Conservation (phyloP, 129 eudicot species). For the Tagetes erecta region DNA sequence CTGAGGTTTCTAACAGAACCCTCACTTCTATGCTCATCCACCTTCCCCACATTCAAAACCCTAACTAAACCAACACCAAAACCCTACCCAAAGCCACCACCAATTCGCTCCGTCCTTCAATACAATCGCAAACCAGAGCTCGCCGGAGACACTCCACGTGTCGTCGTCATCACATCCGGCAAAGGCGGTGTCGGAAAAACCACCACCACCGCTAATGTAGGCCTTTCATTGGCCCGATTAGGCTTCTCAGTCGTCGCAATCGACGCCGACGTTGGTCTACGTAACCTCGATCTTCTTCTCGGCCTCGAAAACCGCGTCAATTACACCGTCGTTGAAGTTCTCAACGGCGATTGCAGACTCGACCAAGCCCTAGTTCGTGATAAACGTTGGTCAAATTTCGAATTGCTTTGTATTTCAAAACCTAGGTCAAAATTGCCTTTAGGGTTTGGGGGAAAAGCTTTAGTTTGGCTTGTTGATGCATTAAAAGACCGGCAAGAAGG, state of each 20-base stretch:
- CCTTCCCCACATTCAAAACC: constrained; percentile 31
- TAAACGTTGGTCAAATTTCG: constrained; percentile 87
- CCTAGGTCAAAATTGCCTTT: constrained; percentile 90
- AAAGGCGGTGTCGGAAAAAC: constrained; percentile 89
- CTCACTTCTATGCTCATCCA: constrained; percentile 35
- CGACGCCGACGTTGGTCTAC: constrained; percentile 94
- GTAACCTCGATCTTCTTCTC: constrained; percentile 88
- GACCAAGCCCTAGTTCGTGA: constrained; percentile 94
- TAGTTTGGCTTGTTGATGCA: constrained; percentile 94
- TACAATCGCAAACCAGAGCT: constrained; percentile 95
- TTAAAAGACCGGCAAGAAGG: constrained; percentile 79
- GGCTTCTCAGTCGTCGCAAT: constrained; percentile 93
- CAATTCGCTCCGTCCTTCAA: constrained; percentile 60
- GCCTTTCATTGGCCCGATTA: constrained; percentile 77
- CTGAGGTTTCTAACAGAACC: constrained; percentile 36
- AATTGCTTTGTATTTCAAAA: constrained; percentile 79
- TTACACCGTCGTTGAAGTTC: constrained; percentile 87
- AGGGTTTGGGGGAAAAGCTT: constrained; percentile 90
- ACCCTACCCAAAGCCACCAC: constrained; percentile 37
- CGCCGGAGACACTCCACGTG: constrained; percentile 82
- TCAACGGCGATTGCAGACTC: constrained; percentile 95
- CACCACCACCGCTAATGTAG: constrained; percentile 86
- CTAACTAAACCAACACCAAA: constrained; percentile 33
- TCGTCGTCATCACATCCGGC: constrained; percentile 92
- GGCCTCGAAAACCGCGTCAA: constrained; percentile 97